phyloP scores from a whole-genome alignment of 2,329 filamentous ascomycete species.

The Fusarium haematococcum region DNA sequence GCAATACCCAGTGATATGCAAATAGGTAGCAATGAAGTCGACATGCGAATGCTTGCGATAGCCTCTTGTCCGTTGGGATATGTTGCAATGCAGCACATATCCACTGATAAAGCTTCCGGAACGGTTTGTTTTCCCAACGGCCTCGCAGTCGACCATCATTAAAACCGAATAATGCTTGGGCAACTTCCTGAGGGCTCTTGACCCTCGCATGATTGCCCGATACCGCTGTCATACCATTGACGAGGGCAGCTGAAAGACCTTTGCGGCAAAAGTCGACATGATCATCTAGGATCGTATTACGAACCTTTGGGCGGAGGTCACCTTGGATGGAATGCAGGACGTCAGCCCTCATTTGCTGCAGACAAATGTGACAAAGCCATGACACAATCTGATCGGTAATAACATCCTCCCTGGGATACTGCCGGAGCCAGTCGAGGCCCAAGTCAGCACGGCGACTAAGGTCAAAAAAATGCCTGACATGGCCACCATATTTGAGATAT shows the following conservation, averaged over 20 bases:
- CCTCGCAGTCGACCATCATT: slow-evolving; percentile 1
- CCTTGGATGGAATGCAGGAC: neutral
- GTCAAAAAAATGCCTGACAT: slow-evolving; percentile 17
- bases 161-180: slow-evolving; percentile 5
- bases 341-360: slow-evolving; percentile 14
- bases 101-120: slow-evolving; percentile 15
- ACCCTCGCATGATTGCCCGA: neutral
- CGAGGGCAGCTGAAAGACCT: neutral
- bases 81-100: slow-evolving; percentile 8
- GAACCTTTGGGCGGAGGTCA: neutral
- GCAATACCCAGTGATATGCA: slow-evolving; percentile 11
- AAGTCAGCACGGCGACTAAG: slow-evolving; percentile 10
- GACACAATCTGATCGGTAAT: slow-evolving; percentile 5
- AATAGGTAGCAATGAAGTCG: slow-evolving; percentile 12
- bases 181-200: slow-evolving; percentile 8
- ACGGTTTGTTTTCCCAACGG: slow-evolving; percentile 9
- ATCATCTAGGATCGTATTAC: neutral
- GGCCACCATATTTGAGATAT: slow-evolving; percentile 7
- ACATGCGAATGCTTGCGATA: slow-evolving; percentile 4
- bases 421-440: slow-evolving; percentile 8
- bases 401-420: neutral
- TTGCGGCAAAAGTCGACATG: slow-evolving; percentile 7
- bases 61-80: neutral
- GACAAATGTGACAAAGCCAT: slow-evolving; percentile 14
- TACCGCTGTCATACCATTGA: slow-evolving; percentile 2